Percentiles rank a stretch among this genome's conserved stretches.
Conservation (phyloP, 2,329 filamentous ascomycete species). For the Neonectria hederae region DNA sequence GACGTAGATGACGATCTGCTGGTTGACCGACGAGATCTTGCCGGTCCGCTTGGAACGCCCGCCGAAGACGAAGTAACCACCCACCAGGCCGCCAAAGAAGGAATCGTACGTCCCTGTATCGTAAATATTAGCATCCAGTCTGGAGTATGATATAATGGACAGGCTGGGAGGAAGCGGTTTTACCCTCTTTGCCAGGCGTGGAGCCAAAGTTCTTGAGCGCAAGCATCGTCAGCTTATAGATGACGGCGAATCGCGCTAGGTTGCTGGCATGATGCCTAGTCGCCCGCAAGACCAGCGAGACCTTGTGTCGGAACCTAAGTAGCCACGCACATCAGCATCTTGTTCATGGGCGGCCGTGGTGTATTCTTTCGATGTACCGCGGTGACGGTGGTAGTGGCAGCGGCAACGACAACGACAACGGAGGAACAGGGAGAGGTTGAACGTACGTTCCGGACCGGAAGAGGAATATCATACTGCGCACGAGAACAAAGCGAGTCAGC, state of each 20-base stretch:
- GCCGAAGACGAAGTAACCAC: conserved; percentile 94
- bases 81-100: conserved; percentile 86
- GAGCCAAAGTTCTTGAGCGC: conserved; percentile 71
- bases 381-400: too few relatives aligned
- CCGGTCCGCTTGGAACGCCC: conserved; percentile 68
- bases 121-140: not conserved
- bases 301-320: conserved; percentile 75
- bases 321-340: conserved; percentile 28
- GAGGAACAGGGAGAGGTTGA: conserved; percentile 14
- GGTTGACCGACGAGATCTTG: conserved; percentile 81
- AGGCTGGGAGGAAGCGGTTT: conserved; percentile 7
- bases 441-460: conserved; percentile 89
- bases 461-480: conserved; percentile 86
- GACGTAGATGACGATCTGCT: conserved; percentile 98
- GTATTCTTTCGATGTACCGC: not conserved
- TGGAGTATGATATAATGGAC: too few relatives aligned
- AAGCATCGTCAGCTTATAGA: conserved; percentile 89
- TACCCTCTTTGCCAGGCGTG: conserved; percentile 68
- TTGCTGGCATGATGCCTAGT: conserved; percentile 92
- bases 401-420: not conserved
- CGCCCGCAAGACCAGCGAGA: conserved; percentile 80
- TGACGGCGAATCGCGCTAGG: conserved; percentile 86
- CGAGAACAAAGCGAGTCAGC: conserved; percentile 29
- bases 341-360: not conserved
- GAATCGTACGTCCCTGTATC: conserved; percentile 74